These are phyloP conservation scores for Ogataea dorogensis DNA, from an alignment of 805 yeast species.

Conservation along the genomic window DNA sequence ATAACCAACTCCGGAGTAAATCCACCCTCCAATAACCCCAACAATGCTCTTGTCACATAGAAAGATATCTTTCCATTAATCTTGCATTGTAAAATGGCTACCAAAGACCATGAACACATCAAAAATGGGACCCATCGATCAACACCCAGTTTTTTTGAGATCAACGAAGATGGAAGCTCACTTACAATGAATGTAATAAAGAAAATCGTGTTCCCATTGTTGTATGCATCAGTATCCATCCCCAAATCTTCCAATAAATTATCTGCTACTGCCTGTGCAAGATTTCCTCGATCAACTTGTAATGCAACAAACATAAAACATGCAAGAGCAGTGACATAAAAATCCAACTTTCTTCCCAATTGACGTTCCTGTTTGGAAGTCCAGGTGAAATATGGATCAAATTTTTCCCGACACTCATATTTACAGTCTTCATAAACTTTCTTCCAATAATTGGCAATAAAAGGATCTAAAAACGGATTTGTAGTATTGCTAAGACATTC, in stretches of 20 bases:
- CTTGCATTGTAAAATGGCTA: conserved; percentile 44
- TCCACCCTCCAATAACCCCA: conserved; percentile 45
- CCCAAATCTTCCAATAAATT: conserved; percentile 41
- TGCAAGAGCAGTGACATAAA: conserved; percentile 42
- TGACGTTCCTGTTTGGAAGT: conserved; percentile 29
- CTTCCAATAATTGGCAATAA: conserved; percentile 34
- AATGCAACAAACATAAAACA: conserved; percentile 42
- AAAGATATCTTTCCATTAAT: conserved; percentile 39
- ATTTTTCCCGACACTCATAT: conserved; percentile 36
- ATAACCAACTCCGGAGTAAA: conserved; percentile 30
- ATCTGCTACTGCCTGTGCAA: conserved; percentile 45
- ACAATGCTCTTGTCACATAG: conserved; percentile 38
- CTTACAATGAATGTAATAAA: conserved; percentile 41
- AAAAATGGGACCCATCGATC: conserved; percentile 36
- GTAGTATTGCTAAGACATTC: conserved; percentile 5
- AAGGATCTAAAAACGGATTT: conserved; percentile 31
- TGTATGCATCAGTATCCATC: conserved; percentile 43
- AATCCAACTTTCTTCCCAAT: conserved; percentile 35
- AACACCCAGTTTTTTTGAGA: conserved; percentile 41
- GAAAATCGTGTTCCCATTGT: conserved; percentile 50
- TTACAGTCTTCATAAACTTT: conserved; percentile 32
- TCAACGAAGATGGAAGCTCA: conserved; percentile 43
- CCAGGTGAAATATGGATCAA: conserved; percentile 39
- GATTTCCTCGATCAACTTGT: conserved; percentile 44
- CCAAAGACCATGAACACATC: conserved; percentile 43